A percentile compares a stretch with the other conserved stretches of the same genome.
These are phyloP conservation scores for Corymbia citriodora DNA, from an alignment of 441 rosid species.

Conservation along the genomic window DNA sequence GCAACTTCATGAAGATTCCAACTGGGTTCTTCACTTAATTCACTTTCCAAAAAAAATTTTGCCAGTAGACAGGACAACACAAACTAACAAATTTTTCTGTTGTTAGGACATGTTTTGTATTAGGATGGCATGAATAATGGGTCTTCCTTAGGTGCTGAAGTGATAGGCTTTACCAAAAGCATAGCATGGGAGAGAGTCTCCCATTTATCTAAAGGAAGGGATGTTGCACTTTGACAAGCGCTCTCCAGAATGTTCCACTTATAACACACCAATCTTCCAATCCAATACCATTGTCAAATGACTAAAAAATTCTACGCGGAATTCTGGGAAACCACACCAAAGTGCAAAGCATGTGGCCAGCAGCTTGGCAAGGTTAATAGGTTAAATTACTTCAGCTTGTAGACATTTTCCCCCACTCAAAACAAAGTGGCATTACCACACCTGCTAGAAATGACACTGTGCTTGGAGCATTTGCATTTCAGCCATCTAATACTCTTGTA, in stretches of 20 bases:
- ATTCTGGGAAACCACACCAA: not conserved
- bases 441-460: not conserved
- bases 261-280: not conserved
- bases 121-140: not conserved
- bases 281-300: not conserved
- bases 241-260: not conserved
- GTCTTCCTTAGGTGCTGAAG: not conserved
- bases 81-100: not conserved
- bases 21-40: not conserved
- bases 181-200: not conserved
- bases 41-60: not conserved
- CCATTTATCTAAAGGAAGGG: not conserved
- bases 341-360: not conserved
- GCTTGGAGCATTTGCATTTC: not conserved
- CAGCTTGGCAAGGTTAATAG: not conserved
- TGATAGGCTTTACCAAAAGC: not conserved
- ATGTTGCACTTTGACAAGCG: not conserved
- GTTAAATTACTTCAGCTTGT: not conserved
- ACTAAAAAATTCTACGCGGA: not conserved
- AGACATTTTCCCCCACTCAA: not conserved
- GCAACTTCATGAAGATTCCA: not conserved
- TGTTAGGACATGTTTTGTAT: not conserved
- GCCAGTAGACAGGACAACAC: not conserved
- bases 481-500: not conserved
- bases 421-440: not conserved